Base-by-base conservation (phyloP, 345 rosid species). In the Boechera stricta region DNA sequence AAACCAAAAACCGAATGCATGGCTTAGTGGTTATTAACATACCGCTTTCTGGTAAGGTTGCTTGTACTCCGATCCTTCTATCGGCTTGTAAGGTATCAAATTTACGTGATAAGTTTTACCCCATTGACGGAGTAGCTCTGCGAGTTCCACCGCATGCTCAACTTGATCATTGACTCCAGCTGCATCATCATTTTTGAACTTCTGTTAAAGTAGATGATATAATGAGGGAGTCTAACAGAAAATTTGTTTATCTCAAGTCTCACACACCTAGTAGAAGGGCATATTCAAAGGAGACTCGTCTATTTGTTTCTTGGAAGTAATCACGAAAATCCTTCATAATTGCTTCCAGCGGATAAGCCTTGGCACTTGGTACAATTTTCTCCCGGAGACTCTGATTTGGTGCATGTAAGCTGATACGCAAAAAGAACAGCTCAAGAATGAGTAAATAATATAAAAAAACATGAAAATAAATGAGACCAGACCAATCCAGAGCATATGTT, bases 291-390 rank as follows among this genome's bases (percentile, higher is more conserved):
- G 99, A 85, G 58, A 95, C 97, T 56, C 96, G 86, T 54, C 97
- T 86, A 74, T 80, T 89, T 58, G 98, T 95, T 83, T 88, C 90
- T 28, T 70, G 78, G 49, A 89, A 87, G 87, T 95, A 93, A 48
- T 91, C 97, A 82, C 78, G 86, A 84, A 97, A 93, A 78, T 93
- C 99, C 73, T 87, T 81, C 98, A 95, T 90, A 58, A 95, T 81
- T 68, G 99, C 95, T 65, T 88, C 91, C 65, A 95, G 79, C 10
- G 99, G 98, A 73, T 91, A 95, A 67, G 95, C 85, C 85, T 95
- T 95, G 51, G 99, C 97, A 84, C 98, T 91, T 51, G 99, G 98
- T 35, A 91, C 99, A 67, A 93, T 90, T 47, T 86, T 83, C 82
- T 92, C 98, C 71, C 95, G 81, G 49, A 94, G 97, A 79, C 86